Evolutionary conservation across 495 filamentous ascomycete genomes (phyloP), one percentile per base, ranked within the genome.

Genomic region (Pseudomonodictys pantanalensis): DNA sequence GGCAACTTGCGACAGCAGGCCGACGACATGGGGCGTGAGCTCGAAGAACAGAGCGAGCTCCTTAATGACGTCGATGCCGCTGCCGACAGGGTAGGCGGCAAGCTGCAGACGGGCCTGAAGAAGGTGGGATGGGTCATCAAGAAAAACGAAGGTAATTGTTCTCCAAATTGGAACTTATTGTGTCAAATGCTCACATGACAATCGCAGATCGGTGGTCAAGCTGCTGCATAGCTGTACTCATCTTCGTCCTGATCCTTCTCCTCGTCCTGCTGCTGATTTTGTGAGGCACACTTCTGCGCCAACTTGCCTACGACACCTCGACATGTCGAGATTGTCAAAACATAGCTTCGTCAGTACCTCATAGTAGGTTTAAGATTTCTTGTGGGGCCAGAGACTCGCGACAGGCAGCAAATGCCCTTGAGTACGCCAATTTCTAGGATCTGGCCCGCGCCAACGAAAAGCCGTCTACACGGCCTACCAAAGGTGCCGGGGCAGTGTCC

Each of bases 1-100:
- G 92, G 90, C 0, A 96, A 89, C 68, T 69, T 98, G 67, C 76
- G 91, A 49, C 78, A 87, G 71, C 92, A 97, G 78, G 95, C 95
- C 15, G 84, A 93, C 74, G 86, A 87, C 61, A 97, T 98, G 92
- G 92, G 92, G 7, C 76, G 92, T 52, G 93, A 98, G 74, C 76
- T 98, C 45, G 95, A 96, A 72, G 92, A 97, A 72, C 93, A 98
- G 79, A 80, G 76, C 20, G 86, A 89, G 68, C 76, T 90, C 74
- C 77, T 98, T 46, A 85, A 90, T 52, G 83, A 86, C 52, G 86
- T 91, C 48, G 91, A 97, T 76, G 80, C 76, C 4, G 69, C 96
- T 58, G 88, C 87, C 9, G 92, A 96, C 70, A 80, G 91, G 28
- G 91, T 97, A 0, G 90, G 90, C 9, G 89, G 89, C 11, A 86